Evolutionary conservation across 306 rosid species (phyloP).

Genomic region (Castanospermum australe): DNA sequence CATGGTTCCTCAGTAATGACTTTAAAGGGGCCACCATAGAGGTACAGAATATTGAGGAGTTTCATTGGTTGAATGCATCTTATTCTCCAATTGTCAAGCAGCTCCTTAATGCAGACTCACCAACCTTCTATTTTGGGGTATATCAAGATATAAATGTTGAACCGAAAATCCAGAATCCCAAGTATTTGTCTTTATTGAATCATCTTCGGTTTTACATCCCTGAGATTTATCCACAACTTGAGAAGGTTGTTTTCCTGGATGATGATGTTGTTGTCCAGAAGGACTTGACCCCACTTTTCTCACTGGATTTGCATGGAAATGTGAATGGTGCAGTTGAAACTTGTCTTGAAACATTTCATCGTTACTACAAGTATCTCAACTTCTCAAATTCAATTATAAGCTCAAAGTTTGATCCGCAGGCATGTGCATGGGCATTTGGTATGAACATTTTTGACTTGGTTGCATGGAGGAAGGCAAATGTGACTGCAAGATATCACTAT

Average conservation of each 20-base stretch:
- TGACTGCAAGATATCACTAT: slow-evolving; percentile 79
- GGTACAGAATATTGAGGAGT: slow-evolving; percentile 83
- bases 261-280: slow-evolving; percentile 96
- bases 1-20: slow-evolving; percentile 82
- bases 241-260: slow-evolving; percentile 94
- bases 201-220: slow-evolving; percentile 97
- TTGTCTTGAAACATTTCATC: slow-evolving; percentile 95
- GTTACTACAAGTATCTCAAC: slow-evolving; percentile 91
- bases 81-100: slow-evolving; percentile 76
- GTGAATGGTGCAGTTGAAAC: slow-evolving; percentile 99
- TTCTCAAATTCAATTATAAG: slow-evolving; percentile 86
- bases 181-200: slow-evolving; percentile 68
- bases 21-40: slow-evolving; percentile 89
- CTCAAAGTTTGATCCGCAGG: slow-evolving; percentile 93
- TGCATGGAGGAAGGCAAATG: slow-evolving; percentile 90
- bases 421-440: slow-evolving; percentile 99
- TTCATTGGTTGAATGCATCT: slow-evolving; percentile 84
- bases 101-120: slow-evolving; percentile 61
- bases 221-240: slow-evolving; percentile 93
- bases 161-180: slow-evolving; percentile 70
- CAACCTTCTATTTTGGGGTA: slow-evolving; percentile 65
- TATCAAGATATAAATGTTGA: slow-evolving; percentile 60
- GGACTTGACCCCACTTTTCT: slow-evolving; percentile 95
- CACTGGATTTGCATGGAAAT: slow-evolving; percentile 90
- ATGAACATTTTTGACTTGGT: slow-evolving; percentile 92